Conservation (phyloP, 306 rosid species). For the Castanopsis chinensis region DNA sequence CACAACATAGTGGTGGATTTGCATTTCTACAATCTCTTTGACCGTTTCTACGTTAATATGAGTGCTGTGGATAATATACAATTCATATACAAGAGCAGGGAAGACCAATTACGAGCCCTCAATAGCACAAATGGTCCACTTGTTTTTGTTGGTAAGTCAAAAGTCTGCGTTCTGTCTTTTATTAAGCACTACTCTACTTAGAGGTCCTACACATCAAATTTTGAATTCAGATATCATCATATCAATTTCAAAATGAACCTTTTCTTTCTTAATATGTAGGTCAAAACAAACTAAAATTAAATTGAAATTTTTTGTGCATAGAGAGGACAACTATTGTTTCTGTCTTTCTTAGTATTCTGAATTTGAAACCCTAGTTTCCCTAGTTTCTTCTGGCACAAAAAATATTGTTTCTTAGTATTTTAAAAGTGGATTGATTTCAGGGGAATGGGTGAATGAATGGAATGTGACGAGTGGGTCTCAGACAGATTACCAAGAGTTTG, state of each 20-base stretch:
- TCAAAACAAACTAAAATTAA: neutral
- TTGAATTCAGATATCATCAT: neutral
- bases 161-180: neutral
- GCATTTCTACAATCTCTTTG: slow-evolving; percentile 79
- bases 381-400: neutral
- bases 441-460: slow-evolving; percentile 66
- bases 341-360: neutral
- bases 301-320: neutral
- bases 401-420: neutral
- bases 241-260: neutral
- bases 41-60: slow-evolving; percentile 65
- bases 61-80: slow-evolving; percentile 64
- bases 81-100: slow-evolving; percentile 66
- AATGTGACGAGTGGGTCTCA: slow-evolving; percentile 48
- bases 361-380: neutral
- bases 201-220: neutral
- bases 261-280: neutral
- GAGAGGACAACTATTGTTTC: neutral
- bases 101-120: slow-evolving; percentile 63
- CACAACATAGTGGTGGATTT: slow-evolving; percentile 56
- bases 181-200: neutral
- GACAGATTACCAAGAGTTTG: slow-evolving; percentile 65
- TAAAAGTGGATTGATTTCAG: slow-evolving; percentile 24
- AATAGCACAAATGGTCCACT: slow-evolving; percentile 73
- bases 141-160: slow-evolving; percentile 56